Evolutionary conservation across 139 green algal genomes (phyloP), one percentile per base, ranked within the genome.

Genomic region (Chlorella sp.): DNA sequence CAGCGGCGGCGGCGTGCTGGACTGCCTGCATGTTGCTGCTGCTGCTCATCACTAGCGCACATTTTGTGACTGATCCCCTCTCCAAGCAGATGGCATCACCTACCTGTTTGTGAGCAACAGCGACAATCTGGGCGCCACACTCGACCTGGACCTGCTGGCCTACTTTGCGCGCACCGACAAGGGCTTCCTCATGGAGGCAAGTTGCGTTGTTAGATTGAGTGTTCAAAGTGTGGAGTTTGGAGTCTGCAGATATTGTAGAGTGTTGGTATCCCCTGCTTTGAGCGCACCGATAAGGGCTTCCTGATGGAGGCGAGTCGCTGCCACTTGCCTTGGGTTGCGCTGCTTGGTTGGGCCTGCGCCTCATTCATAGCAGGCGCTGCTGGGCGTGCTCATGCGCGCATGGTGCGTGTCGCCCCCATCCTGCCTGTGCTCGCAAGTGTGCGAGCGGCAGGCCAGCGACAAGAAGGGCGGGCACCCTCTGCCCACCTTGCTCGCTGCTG

Each of bases 401-500:
- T n/a, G n/a, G n/a, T n/a, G n/a, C n/a, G n/a, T n/a, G n/a, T n/a
- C n/a, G n/a, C n/a, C n/a, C n/a, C n/a, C n/a, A n/a, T n/a, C n/a
- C n/a, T n/a, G n/a, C n/a, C n/a, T n/a, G n/a, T n/a, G n/a, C 44
- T 60, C 16, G 40, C 28, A 72, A 43, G 17, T 19, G 34, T 30
- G 43, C 62, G 62, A 84, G 32, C 92, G 95, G 81, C 96, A 93
- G 32, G 89, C 87, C 32, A 90, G 92, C 5, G 95, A 98, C 92
- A 98, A 98, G 90, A 98, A 98, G 92, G 95, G 95, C 34, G 95
- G 95, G 0, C 95, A 98, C 89, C 87, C 98, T 54, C 11, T 54
- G 46, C 11, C 11, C 11, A 11, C 46, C 11, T 54, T 54, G 46
- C 8, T 54, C 46, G 11, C 11, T 17, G 46, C 46, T 54, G n/a